A percentile compares a stretch with the other conserved stretches of the same genome.
Conservation (phyloP, 2,329 filamentous ascomycete genomes). For the Xylaria sp. region DNA sequence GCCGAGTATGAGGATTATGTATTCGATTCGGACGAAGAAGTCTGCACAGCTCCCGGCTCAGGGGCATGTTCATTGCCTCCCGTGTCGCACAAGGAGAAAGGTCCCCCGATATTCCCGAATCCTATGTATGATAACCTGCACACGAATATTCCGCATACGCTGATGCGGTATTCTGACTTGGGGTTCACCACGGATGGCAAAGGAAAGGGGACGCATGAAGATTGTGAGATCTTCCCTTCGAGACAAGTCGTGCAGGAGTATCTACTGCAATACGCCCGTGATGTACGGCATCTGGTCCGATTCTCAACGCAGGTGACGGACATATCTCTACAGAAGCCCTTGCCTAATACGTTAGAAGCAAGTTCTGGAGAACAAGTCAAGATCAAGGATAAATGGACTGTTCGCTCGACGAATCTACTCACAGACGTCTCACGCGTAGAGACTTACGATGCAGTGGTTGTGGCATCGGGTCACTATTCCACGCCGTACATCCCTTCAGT, state of each 20-base stretch:
- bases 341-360: neutral
- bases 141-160: conserved; percentile 83
- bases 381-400: conserved; percentile 66
- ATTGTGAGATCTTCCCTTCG: conserved; percentile 78
- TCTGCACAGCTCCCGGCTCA: conserved; percentile 35
- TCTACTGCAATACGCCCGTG: conserved; percentile 75
- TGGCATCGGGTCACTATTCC: conserved; percentile 80
- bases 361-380: neutral
- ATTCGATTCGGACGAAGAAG: conserved; percentile 40
- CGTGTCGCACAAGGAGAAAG: conserved; percentile 25
- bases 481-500: conserved; percentile 75
- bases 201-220: conserved; percentile 27
- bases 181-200: conserved; percentile 64
- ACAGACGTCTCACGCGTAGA: conserved; percentile 55
- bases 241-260: conserved; percentile 79
- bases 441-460: conserved; percentile 78
- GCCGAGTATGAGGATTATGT: conserved; percentile 33
- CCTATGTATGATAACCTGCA: conserved; percentile 86
- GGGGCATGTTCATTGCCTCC: conserved; percentile 35
- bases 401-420: conserved; percentile 65
- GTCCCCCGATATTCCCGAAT: conserved; percentile 75
- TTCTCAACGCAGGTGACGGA: conserved; percentile 78
- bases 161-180: conserved; percentile 84
- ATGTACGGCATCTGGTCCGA: conserved; percentile 72
- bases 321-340: conserved; percentile 45